Evolutionary conservation across 208 protist species (phyloP), one percentile per base, ranked within the genome.

Genomic region (Acanthamoeba triangularis): DNA sequence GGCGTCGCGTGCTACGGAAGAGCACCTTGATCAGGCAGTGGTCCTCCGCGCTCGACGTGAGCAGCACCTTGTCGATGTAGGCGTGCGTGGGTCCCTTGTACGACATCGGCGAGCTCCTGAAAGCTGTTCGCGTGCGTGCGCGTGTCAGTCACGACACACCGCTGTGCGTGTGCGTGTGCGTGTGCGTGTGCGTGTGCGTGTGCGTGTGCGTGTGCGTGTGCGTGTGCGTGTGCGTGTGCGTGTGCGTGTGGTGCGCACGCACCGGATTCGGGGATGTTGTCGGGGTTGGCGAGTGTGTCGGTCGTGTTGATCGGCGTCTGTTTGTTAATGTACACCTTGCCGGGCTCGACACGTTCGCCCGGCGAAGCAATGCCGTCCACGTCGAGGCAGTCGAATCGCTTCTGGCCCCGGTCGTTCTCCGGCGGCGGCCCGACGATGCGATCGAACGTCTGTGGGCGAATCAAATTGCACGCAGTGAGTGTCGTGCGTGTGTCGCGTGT

Each of bases 291-390:
- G 3, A 96, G 52, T 37, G 95, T 87, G 25, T 98, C 97, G 23
- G 30, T 65, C 1, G 97, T 98, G 90, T 98, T 98, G 44, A 95
- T 59, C 3, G 98, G 98, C n/a, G 95, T 96, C 69, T 97, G 98
- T 96, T 99, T 99, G 97, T 99, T 99, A 10, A 99, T 98, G 37
- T 99, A 97, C 14, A 99, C 96, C 95, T 99, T 98, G 94, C 98
- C 98, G 74, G 97, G 96, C 28, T 97, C 87, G 18, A 99, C 97
- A n/a, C 97, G 63, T 23, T 98, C 98, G 35, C 99, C 80, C 98
- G 98, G 94, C 37, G 97, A 97, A 30, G 97, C 97, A 41, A 99
- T 98, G 35, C 99, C 99, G 95, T 99, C 99, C 23, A 95, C 82
- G 94, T 99, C 99, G 23, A 99, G 96, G 0, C 92, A 18, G 33